Evolutionary conservation across 148 eudicot species (phyloP), one percentile per base, ranked within the genome.

Genomic region (Rhododendron vialii): DNA sequence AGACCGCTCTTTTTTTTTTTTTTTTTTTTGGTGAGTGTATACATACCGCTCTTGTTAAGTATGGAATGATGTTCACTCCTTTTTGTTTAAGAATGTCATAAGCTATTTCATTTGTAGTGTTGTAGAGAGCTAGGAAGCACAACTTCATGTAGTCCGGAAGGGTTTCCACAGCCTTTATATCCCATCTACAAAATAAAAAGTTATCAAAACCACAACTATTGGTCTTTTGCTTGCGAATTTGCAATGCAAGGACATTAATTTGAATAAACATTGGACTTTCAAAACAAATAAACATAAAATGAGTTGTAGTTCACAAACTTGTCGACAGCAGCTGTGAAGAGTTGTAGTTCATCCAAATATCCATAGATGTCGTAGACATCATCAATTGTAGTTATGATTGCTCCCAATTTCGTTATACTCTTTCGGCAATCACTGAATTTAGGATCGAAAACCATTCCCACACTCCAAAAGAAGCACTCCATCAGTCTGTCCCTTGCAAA

Each of bases 341-440:
- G 86, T 53, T 87, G 28, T 7, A 91, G 86, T 65, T 91, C 92
- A 5, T 89, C 88, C n/a, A 87, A 65, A 5, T 85, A 63, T 10
- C 91, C 88, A 63, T 87, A 84, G 41, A 80, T 41, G 45, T 91
- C 91, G 10, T 91, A 91, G 20, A 87, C 84, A 26, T 91, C 92
- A 82, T 91, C 92, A 13, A 91, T 78, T 18, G 55, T 51, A 0
- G 89, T 76, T 30, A 84, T 33, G 26, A 86, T 77, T 26, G 78
- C 65, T 8, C 2, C 22, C 0, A 81, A 71, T 57, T 91, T 86
- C 5, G 88, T 71, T 47, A 89, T 20, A 2, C 78, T 69, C 80
- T 35, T 89, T 8, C 90, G 87, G 12, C 75, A 36, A 17, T 12
- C 9, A 45, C 87, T 76, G 33, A 76, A 79, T 18, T 86, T 43